Evolutionary conservation across 2,329 filamentous ascomycete species (phyloP).

Genomic region (Xylariaceae sp.): DNA sequence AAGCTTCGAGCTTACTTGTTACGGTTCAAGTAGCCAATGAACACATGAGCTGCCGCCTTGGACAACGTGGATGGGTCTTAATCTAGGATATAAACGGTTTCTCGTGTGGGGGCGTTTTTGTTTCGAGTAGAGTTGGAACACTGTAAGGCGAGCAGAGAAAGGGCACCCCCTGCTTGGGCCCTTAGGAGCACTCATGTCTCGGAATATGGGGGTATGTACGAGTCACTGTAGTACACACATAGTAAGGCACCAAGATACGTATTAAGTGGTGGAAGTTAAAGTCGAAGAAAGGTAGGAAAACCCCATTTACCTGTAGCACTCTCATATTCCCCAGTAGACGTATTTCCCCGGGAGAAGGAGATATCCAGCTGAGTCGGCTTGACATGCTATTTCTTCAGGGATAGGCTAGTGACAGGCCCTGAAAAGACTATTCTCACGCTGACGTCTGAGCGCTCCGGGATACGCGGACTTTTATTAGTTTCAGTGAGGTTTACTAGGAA

Average conservation of each 20-base stretch:
- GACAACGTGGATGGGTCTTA: constrained; percentile 17
- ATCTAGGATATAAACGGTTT: constrained; percentile 19
- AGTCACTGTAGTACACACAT: neutral
- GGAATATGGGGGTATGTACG: neutral
- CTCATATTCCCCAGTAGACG: neutral
- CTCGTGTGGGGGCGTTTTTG: constrained; percentile 16
- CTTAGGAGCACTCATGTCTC: constrained; percentile 4
- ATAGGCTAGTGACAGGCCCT: neutral
- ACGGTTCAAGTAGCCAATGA: constrained; percentile 14
- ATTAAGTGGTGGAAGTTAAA: neutral
- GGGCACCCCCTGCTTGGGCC: constrained; percentile 7
- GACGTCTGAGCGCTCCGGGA: neutral
- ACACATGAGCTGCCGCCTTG: constrained; percentile 16
- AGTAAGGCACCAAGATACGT: neutral
- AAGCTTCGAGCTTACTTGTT: constrained; percentile 26
- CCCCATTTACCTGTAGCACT: too few relatives aligned
- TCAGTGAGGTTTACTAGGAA: constrained; percentile 21
- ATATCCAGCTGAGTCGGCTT: neutral
- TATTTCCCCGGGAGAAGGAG: neutral
- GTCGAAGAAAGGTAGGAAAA: neutral
- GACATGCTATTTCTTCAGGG: constrained; percentile 8
- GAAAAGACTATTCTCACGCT: neutral
- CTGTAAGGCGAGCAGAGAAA: constrained; percentile 6
- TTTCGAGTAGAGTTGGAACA: constrained; percentile 3
- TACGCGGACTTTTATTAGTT: constrained; percentile 15